phyloP scores from a whole-genome alignment of 306 rosid genomes.

The Dryas octopetala region DNA sequence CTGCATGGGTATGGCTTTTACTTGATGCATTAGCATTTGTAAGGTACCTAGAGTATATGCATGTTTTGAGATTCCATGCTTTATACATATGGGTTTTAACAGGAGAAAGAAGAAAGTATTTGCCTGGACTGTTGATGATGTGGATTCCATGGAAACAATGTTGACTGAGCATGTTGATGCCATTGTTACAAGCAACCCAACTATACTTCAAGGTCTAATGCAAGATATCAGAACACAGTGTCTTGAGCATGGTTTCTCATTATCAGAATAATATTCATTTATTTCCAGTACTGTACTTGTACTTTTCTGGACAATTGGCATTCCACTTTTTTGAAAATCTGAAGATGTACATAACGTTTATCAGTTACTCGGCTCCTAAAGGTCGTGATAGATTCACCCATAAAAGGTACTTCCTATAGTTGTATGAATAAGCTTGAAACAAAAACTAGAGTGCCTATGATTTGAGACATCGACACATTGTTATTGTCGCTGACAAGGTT shows the following conservation, averaged over 20 bases:
- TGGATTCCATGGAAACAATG: slow-evolving; percentile 64
- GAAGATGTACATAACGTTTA: background rate
- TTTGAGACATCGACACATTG: no score
- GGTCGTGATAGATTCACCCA: background rate
- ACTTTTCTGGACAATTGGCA: background rate
- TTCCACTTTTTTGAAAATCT: background rate
- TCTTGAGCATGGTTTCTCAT: slow-evolving; percentile 73
- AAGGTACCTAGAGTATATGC: background rate
- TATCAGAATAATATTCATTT: slow-evolving; percentile 33
- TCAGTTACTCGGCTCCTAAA: background rate
- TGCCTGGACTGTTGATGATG: slow-evolving; percentile 91
- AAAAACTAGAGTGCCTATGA: no score
- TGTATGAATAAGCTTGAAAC: background rate
- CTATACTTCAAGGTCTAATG: slow-evolving; percentile 64
- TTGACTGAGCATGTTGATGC: slow-evolving; percentile 73
- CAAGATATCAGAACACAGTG: slow-evolving; percentile 66
- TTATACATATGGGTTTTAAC: slow-evolving; percentile 17
- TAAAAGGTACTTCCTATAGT: background rate
- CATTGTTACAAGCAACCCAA: slow-evolving; percentile 78
- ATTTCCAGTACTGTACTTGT: background rate
- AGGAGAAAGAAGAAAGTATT: slow-evolving; percentile 79
- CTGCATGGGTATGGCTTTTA: slow-evolving; percentile 56
- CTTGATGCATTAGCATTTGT: slow-evolving; percentile 13
- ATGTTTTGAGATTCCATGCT: slow-evolving; percentile 15
- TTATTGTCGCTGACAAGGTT: no score